A percentile compares a stretch with the other conserved stretches of the same genome.
Evolutionary conservation across 345 rosid genomes (phyloP).

Genomic region (Lepidium africanum): DNA sequence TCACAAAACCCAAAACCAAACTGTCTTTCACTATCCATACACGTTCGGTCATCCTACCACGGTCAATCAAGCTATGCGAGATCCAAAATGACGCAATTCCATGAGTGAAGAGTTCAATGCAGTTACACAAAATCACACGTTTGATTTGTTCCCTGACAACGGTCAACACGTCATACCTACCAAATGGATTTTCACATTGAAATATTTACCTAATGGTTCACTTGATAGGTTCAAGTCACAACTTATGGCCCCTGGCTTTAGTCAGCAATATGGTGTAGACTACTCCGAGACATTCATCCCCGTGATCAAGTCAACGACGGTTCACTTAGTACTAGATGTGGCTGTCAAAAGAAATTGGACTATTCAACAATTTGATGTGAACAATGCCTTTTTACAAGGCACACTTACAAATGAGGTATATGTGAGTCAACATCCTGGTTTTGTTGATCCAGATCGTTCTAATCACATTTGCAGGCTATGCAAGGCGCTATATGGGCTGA

Average conservation of each 20-base stretch:
- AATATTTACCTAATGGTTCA: not conserved
- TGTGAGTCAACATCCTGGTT: too few relatives aligned
- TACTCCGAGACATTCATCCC: too few relatives aligned
- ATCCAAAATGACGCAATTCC: not conserved
- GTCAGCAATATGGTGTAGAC: not conserved
- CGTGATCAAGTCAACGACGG: too few relatives aligned
- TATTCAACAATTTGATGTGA: too few relatives aligned
- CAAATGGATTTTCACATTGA: not conserved
- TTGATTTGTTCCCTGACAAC: not conserved
- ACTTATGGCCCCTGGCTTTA: not conserved
- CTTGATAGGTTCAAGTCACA: not conserved
- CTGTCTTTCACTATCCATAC: too few relatives aligned
- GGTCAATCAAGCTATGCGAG: not conserved
- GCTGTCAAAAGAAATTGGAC: too few relatives aligned
- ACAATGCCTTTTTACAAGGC: too few relatives aligned
- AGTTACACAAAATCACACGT: not conserved
- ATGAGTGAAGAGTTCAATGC: not conserved
- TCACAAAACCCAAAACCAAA: not conserved
- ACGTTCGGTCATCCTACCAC: not conserved
- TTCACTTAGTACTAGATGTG: too few relatives aligned
- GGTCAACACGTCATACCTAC: not conserved
- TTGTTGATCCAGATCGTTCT: too few relatives aligned
- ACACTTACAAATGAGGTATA: too few relatives aligned
- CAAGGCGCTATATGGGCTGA: too few relatives aligned
- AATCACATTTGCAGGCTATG: too few relatives aligned